phyloP scores from a whole-genome alignment of 495 filamentous ascomycete species.

The Staphylotrichum tortipilum region DNA sequence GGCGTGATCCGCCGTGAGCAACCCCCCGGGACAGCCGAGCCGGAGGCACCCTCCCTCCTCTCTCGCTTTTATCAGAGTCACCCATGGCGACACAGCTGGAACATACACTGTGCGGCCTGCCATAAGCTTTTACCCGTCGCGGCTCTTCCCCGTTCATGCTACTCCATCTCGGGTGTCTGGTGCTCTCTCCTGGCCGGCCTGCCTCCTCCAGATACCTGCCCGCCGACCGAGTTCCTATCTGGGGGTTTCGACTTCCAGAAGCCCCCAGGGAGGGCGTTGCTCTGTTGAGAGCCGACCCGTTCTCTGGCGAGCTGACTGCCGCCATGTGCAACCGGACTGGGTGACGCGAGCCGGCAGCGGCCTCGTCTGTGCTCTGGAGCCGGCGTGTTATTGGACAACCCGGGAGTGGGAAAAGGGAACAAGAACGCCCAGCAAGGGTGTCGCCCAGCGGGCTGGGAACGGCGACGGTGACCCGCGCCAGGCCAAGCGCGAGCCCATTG shows the following conservation, averaged over 20 bases:
- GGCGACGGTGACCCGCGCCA: conserved; percentile 2
- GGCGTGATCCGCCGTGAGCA: too few relatives aligned
- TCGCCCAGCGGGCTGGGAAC: conserved; percentile 25
- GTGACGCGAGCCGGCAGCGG: background rate
- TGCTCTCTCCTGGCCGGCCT: too few relatives aligned
- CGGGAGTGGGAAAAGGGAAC: background rate
- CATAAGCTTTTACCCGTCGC: background rate
- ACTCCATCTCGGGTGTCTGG: too few relatives aligned
- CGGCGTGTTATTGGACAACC: conserved; percentile 5
- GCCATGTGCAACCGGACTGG: background rate
- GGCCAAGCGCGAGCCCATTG: conserved; percentile 12
- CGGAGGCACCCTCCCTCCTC: background rate
- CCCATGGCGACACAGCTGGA: background rate
- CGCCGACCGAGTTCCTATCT: too few relatives aligned
- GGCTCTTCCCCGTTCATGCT: background rate
- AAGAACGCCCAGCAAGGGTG: conserved; percentile 1
- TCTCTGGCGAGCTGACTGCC: too few relatives aligned
- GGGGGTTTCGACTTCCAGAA: background rate
- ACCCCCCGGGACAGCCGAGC: too few relatives aligned
- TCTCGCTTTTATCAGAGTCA: background rate
- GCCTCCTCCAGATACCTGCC: too few relatives aligned
- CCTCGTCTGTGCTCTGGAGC: background rate
- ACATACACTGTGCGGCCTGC: background rate
- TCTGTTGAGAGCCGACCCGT: too few relatives aligned
- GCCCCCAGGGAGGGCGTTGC: background rate